Evolutionary conservation across 768 basidiomycete species (phyloP).

Genomic region (Pleurotus giganteus): DNA sequence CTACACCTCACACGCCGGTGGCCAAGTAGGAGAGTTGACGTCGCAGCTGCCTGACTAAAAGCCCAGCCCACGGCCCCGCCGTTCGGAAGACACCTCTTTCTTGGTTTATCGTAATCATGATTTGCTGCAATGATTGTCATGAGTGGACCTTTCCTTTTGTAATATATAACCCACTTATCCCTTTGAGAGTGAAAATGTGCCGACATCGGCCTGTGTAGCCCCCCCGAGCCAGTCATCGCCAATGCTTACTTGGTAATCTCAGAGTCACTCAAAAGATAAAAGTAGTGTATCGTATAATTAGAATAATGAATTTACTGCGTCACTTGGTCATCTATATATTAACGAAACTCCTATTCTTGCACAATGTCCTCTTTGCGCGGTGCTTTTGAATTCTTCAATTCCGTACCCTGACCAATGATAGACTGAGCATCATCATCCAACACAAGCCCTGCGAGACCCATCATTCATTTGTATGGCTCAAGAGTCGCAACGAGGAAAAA

Average conservation of each 20-base stretch:
- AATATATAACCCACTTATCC: too few species aligned
- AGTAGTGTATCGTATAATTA: neutral
- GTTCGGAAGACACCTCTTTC: neutral
- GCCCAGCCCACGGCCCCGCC: neutral
- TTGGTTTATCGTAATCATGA: neutral
- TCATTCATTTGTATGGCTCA: neutral
- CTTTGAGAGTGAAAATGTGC: too few species aligned
- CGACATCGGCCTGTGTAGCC: too few species aligned
- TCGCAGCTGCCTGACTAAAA: neutral
- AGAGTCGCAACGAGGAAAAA: too few species aligned
- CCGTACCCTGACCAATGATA: conserved; percentile 79
- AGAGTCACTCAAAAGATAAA: neutral
- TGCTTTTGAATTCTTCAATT: conserved; percentile 66
- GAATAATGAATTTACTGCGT: neutral
- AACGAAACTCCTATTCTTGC: conserved; percentile 48
- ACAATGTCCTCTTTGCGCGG: conserved; percentile 98
- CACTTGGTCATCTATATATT: conserved; percentile 9
- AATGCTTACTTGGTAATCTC: neutral
- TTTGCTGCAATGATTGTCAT: neutral
- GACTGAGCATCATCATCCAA: conserved; percentile 83
- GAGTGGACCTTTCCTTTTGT: neutral
- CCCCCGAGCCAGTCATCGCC: neutral
- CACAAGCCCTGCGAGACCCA: conserved; percentile 56
- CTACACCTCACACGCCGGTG: conserved; percentile 4
- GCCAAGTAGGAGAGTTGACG: conserved; percentile 1